Base-by-base conservation (phyloP, 495 filamentous ascomycete species). In the Tuber umbilicatum region DNA sequence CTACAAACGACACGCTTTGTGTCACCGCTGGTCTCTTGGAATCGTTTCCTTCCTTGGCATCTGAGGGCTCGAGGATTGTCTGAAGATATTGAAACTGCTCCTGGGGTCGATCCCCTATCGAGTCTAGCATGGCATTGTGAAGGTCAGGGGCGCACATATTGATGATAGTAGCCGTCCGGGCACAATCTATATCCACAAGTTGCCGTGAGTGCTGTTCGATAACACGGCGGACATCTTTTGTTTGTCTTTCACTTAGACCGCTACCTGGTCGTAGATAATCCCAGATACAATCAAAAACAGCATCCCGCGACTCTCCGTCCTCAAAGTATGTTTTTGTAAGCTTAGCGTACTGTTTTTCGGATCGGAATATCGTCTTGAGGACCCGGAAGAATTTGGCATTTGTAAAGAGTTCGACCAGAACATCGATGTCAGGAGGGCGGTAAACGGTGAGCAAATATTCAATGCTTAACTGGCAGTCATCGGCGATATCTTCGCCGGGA, bases 371-470 rank as follows among this genome's bases (percentile, higher is more conserved):
- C 39, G 91, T 90, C 84, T 98, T 98, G 43, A 99, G 84, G 67
- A 99, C 94, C n/a, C 94, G 90, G 82, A 92, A 95, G 82, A 97
- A 99, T 12, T 89, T 88, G 6, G 96, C 95, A 76, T 90, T 86
- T 73, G 90, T 88, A 78, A 97, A 92, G 1, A 91, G 83, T 1
- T 92, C 90, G 19, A 98, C 89, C 79, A 97, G 84, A 40, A 85
- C 86, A 47, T 89, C 86, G 31, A 94, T 82, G 78, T 98, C 91
- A 19, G 94, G 89, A 6, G 96, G 95, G 70, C 94, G 93, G 80
- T 98, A 98, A 19, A 94, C 87, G 1, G 96, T 97, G 3, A 99
- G 87, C 21, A 99, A 86, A 84, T 98, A 98, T 83, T 99, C 95
- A 2, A 93, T 91, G 81, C 94, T 97, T 50, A 99, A 86, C 84